Evolutionary conservation across 352 stramenopile species (phyloP), one percentile per base, ranked within the genome.

Genomic region (Blastocystis sp.): DNA sequence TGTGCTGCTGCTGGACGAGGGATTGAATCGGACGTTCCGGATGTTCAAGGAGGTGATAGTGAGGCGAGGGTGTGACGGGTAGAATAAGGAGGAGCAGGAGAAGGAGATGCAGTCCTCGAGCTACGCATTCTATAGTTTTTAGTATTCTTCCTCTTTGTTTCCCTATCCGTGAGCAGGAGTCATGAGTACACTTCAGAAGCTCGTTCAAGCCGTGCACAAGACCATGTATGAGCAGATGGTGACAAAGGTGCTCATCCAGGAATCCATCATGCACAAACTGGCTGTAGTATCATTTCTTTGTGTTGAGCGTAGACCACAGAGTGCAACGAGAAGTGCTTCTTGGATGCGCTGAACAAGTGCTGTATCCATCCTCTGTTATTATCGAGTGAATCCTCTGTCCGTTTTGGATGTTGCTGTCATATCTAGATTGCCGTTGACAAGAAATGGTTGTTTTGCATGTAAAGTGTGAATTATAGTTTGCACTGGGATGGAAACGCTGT

Each of bases 1-100:
- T 40, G 98, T 99, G 90, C 91, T 99, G 84, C 95, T 98, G 90
- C 90, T 99, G 59, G 97, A 99, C 91, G 97, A 99, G 91, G 97
- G 98, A 89, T 89, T 97, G 57, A 71, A 90, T 48, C 54, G 87
- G 42, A 89, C 89, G 60, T 90, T 90, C 52, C 76, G 69, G 43
- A 82, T 90, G 24, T 90, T 90, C 59, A 70, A 78, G 17, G 89
- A 89, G 24, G 89, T 89, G 57, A 40, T 2, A 64, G 60, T 24
- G 19, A 38, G 4, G 21, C 0, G 34, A 14, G 21, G 28, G 42
- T 17, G n/a, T 79, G 38, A 66, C 63, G 34, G 0, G 60, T 68
- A 84, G 74, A 84, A 84, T 28, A 84, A 84, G 54, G 74, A 84
- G 21, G 74, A 66, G 34, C 74, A 84, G 57, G 74, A 68, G 19